Evolutionary conservation across 768 basidiomycete genomes (phyloP), one percentile per base, ranked within the genome.

Genomic region (Pleurotus eryngii): DNA sequence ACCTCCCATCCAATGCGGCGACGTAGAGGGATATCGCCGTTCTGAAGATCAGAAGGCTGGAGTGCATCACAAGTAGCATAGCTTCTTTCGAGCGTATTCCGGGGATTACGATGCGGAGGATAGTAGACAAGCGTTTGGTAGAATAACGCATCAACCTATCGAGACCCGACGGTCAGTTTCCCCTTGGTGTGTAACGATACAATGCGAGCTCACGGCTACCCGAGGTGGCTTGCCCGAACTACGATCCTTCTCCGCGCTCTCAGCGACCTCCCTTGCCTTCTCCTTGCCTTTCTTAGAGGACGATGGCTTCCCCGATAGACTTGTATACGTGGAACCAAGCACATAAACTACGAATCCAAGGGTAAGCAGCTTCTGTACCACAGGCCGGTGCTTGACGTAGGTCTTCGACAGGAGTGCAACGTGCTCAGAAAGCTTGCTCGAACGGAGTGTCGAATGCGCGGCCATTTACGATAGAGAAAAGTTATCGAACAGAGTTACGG

Each of bases 21-120:
- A 99, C 94, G 66, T 97, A 98, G 15, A 99, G 76, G 14, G 92
- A 95, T 46, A 98, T 87, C 1, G 91, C 87, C 3, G 96, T 98
- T 63, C 96, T 77, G 61, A 92, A 89, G 12, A 98, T 79, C 55
- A 99, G 82, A 57, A 99, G 79, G 65, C 86, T 85, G 12, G 94
- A 92, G 72, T 98, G 95, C 80, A 92, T 89, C 46, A 86, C 73
- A 14, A 99, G 80, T 49, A 98, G 81, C 54, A 90, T 72, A 0
- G 94, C 92, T 70, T 98, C 95, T 62, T 93, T 92, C 6, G 90
- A 92, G 43, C 83, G 83, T 56, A 92, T 70, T 43, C 87, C 80
- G 3, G 95, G 96, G 56, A 98, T 92, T 18, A 95, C 90, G 49
- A 98, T 97, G 17, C 84, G 80, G 38, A 97, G 76, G 49, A 99